Percentiles rank a stretch among this genome's conserved stretches.
phyloP scores from a whole-genome alignment of 352 stramenopile genomes.

The Phytopythium helicoides region DNA sequence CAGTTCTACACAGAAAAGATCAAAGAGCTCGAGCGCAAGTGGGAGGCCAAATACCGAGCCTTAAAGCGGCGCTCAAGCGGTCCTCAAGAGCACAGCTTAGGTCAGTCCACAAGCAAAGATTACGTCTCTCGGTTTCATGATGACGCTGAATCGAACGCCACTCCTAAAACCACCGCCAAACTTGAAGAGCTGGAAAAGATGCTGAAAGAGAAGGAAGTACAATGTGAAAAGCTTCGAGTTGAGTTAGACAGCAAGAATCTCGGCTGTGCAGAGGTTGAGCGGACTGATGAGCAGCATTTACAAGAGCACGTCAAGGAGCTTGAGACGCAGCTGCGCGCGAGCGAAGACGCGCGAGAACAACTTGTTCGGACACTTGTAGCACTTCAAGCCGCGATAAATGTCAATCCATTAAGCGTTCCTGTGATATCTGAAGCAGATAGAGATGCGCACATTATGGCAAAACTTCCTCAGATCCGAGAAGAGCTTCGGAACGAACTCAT shows the following conservation, averaged over 20 bases:
- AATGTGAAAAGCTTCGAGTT: constrained; percentile 17
- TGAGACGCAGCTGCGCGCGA: constrained; percentile 51
- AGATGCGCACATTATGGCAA: neutral
- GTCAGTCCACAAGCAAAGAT: neutral
- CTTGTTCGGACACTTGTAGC: constrained; percentile 56
- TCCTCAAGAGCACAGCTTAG: constrained; percentile 10
- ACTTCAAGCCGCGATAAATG: constrained; percentile 24
- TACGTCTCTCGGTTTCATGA: too few relatives aligned
- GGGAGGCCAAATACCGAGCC: constrained; percentile 61
- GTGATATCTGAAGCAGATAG: neutral
- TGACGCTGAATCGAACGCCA: too few relatives aligned
- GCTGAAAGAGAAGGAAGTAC: constrained; percentile 16
- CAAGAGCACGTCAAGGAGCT: constrained; percentile 21
- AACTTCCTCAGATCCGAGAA: neutral
- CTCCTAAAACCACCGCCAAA: too few relatives aligned
- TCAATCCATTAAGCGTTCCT: neutral
- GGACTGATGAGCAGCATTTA: constrained; percentile 6
- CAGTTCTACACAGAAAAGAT: constrained; percentile 78
- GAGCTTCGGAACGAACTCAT: neutral
- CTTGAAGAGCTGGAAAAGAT: constrained; percentile 20
- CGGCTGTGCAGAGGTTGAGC: neutral
- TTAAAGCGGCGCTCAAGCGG: constrained; percentile 56
- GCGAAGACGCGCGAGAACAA: constrained; percentile 60
- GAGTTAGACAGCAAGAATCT: neutral
- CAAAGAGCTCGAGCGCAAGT: constrained; percentile 73